Conservation (phyloP, 2,329 filamentous ascomycete species). For the Albifimbria verrucaria region DNA sequence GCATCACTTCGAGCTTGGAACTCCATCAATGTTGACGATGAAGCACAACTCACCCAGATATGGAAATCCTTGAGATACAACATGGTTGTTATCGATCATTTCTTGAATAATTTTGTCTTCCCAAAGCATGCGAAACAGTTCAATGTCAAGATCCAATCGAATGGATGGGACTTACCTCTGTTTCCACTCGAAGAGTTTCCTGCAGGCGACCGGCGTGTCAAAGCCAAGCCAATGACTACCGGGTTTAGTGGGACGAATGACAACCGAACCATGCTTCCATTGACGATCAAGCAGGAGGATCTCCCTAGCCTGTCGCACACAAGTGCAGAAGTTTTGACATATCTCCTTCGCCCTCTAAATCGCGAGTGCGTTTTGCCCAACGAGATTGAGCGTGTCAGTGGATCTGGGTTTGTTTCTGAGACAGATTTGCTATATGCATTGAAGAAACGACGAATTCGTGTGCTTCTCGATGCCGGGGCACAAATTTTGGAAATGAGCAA, state of each 20-base stretch:
- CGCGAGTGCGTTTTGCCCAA: constrained; percentile 37
- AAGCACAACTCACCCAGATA: constrained; percentile 47
- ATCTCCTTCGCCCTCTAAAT: constrained; percentile 53
- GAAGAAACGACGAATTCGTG: constrained; percentile 30
- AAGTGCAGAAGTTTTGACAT: constrained; percentile 61
- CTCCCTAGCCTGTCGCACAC: constrained; percentile 55
- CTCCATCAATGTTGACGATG: constrained; percentile 59
- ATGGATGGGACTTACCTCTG: constrained; percentile 66
- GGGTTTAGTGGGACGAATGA: constrained; percentile 75
- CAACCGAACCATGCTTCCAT: constrained; percentile 55
- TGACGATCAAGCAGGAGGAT: constrained; percentile 60
- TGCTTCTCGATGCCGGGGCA: constrained; percentile 62
- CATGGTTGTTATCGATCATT: constrained; percentile 55
- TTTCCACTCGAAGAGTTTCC: constrained; percentile 14
- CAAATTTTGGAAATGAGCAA: constrained; percentile 60
- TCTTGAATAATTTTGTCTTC: constrained; percentile 63
- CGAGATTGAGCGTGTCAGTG: constrained; percentile 37
- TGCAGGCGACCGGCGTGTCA: not conserved
- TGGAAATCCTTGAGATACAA: constrained; percentile 49
- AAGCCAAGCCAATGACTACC: constrained; percentile 44
- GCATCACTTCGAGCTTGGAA: constrained; percentile 51
- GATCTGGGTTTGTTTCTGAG: constrained; percentile 27
- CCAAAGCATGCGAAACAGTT: constrained; percentile 65
- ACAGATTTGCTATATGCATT: constrained; percentile 1
- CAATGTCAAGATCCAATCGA: constrained; percentile 59